Evolutionary conservation across 2,329 filamentous ascomycete genomes (phyloP).

Genomic region (Chalara sp.): DNA sequence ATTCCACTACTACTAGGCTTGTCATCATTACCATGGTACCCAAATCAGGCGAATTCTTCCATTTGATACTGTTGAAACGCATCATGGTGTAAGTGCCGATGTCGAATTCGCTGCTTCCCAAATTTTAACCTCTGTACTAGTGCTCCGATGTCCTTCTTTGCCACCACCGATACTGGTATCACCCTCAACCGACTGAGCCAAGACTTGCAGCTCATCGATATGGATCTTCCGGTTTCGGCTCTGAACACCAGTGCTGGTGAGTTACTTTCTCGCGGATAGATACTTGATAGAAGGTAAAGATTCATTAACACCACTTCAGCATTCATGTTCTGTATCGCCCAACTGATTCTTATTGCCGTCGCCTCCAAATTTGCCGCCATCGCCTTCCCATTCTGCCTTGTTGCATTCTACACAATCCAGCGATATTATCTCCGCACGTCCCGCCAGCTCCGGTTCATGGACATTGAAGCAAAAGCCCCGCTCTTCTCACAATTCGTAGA

Average conservation of each 20-base stretch:
- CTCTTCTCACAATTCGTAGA: constrained; percentile 26
- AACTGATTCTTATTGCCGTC: constrained; percentile 30
- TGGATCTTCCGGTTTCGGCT: constrained; percentile 8
- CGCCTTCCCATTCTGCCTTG: neutral
- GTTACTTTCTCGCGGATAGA: constrained; percentile 29
- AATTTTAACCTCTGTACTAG: neutral
- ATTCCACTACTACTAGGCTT: too few species aligned
- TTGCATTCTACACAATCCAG: constrained; percentile 23
- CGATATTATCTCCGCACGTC: constrained; percentile 41
- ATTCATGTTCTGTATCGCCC: constrained; percentile 33
- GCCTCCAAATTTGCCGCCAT: neutral
- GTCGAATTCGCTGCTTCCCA: neutral
- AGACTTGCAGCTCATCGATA: neutral
- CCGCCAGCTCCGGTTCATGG: constrained; percentile 41
- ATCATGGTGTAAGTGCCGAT: constrained; percentile 5
- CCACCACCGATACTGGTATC: constrained; percentile 12
- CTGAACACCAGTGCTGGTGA: constrained; percentile 7
- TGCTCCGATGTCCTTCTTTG: constrained; percentile 14
- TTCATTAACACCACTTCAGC: too few species aligned
- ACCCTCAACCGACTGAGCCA: constrained; percentile 12
- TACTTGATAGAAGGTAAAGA: constrained; percentile 29
- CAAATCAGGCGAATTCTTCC: constrained; percentile 18
- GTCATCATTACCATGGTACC: constrained; percentile 16
- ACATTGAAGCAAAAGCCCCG: constrained; percentile 38
- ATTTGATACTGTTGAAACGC: constrained; percentile 15